Conservation (phyloP, 768 basidiomycete species). For the Sarcodon aspratus region DNA sequence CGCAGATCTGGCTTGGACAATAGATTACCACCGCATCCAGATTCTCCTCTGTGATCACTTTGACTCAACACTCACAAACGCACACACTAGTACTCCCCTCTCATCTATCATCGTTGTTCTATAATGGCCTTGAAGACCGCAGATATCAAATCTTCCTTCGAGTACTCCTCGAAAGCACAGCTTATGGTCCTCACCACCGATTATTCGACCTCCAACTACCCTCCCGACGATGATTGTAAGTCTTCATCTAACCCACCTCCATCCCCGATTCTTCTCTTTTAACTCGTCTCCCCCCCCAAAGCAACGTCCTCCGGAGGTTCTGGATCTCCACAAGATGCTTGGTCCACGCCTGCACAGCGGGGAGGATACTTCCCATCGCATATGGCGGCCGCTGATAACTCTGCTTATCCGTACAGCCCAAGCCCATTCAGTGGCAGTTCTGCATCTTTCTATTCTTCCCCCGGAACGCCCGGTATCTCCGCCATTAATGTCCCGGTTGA, state of each 20-base stretch:
- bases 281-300: background rate
- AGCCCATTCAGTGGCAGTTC: background rate
- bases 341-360: constrained; percentile 8
- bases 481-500: background rate
- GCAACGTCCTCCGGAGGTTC: constrained; percentile 19
- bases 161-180: too few species aligned
- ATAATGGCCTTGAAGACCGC: background rate
- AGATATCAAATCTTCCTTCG: background rate
- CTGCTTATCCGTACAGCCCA: background rate
- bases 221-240: constrained; percentile 13
- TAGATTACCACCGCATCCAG: too few species aligned
- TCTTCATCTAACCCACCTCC: background rate
- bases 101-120: background rate
- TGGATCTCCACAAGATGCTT: constrained; percentile 9
- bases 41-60: too few species aligned
- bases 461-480: too few species aligned
- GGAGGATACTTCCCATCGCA: constrained; percentile 1
- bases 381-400: background rate
- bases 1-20: too few species aligned
- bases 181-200: background rate
- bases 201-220: constrained; percentile 14
- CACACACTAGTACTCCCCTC: too few species aligned
- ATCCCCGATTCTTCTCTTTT: background rate
- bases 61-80: too few species aligned
- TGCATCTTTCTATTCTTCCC: background rate